A percentile compares a stretch with the other conserved stretches of the same genome.
Conservation (phyloP, 768 basidiomycete species). For the Boletus subcaerulescens region DNA sequence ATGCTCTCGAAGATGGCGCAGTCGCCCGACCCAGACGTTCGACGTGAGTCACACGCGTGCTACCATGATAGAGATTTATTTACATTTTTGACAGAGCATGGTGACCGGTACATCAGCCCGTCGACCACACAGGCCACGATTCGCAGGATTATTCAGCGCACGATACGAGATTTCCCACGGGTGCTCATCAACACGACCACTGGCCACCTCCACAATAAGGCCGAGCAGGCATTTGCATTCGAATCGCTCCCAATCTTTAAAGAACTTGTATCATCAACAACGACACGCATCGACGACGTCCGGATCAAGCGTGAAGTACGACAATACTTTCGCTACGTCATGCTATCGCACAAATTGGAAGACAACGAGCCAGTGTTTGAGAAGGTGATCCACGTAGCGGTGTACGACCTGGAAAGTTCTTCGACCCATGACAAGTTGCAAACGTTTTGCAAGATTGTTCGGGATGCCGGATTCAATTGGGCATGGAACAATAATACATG, state of each 20-base stretch:
- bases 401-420: not conserved
- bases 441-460: not conserved
- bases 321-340: no score
- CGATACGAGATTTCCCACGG: no score
- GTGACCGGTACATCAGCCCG: not conserved
- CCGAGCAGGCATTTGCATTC: not conserved
- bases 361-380: no score
- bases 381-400: not conserved
- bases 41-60: no score
- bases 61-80: not conserved
- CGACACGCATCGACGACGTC: not conserved
- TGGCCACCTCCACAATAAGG: no score
- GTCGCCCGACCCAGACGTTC: no score
- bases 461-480: not conserved
- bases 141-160: no score
- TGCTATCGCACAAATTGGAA: no score
- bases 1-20: no score
- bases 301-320: no score
- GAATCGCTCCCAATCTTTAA: not conserved
- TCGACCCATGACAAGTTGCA: not conserved
- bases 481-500: not conserved
- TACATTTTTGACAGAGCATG: not conserved
- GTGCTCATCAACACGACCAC: no score
- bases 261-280: not conserved
- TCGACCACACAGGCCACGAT: not conserved